These are phyloP conservation scores for Lolium rigidum DNA, from an alignment of 176 grass and related monocot species.

Conservation along the genomic window DNA sequence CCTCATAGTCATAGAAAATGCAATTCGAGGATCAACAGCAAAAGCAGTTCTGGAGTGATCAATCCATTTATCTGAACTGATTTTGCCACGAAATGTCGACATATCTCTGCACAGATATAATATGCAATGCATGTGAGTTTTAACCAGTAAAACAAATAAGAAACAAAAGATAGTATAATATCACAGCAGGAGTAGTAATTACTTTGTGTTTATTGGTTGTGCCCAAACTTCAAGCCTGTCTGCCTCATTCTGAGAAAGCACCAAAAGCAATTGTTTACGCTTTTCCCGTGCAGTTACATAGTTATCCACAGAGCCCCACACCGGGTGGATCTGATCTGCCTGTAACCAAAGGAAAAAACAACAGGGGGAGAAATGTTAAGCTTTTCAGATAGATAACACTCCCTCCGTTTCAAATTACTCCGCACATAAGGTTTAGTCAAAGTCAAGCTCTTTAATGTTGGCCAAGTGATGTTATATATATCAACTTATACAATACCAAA, in stretches of 20 bases:
- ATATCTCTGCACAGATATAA: conserved; percentile 70
- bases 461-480: too few species aligned
- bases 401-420: too few species aligned
- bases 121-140: conserved; percentile 22
- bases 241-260: conserved; percentile 92
- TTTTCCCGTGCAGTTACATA: conserved; percentile 75
- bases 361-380: conserved; percentile 10
- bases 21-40: conserved; percentile 89
- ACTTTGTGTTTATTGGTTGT: conserved; percentile 95
- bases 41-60: conserved; percentile 95
- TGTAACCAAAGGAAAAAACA: conserved; percentile 50
- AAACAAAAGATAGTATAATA: conserved; percentile 37
- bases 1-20: conserved; percentile 67
- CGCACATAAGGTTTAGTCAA: too few species aligned
- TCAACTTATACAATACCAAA: too few species aligned
- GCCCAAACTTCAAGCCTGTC: conserved; percentile 99
- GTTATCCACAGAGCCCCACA: conserved; percentile 91
- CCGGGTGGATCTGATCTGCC: conserved; percentile 77
- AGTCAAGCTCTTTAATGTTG: too few species aligned
- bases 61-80: conserved; percentile 92
- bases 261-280: conserved; percentile 84
- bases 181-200: conserved; percentile 34
- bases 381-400: conserved; percentile 22
- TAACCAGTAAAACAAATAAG: conserved; percentile 32
- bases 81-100: conserved; percentile 74